Base-by-base conservation (phyloP, 805 yeast species). In the Maudiozyma saulgeensis region DNA sequence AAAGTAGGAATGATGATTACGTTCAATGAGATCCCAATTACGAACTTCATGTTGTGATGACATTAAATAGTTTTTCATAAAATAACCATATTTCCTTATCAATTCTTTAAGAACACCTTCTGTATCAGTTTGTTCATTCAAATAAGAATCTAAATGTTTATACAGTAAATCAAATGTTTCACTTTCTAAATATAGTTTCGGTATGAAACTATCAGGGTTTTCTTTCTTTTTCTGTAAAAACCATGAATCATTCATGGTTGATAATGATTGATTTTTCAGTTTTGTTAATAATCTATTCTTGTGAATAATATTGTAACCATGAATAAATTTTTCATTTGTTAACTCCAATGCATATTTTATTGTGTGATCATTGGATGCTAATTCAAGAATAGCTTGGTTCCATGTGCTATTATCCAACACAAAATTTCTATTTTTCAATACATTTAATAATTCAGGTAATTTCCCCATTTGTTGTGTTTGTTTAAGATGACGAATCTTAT, bases 261-360 rank as follows among this genome's bases (percentile, higher is more conserved):
- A 51, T 40, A 47, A 32, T 1, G 46, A 26, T 26, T 54, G 53
- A 16, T 47, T 41, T 4, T 56, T 47, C 9, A 46, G 19, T 43
- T 51, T 57, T 31, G 48, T 54, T 18, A 59, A 49, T 23, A 53
- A 50, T 49, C 67, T 58, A 26, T 47, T 51, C 44, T 61, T 64
- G 48, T 60, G 66, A 28, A 51, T 66, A 55, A 58, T 53, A 37
- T 61, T 64, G 43, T 53, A 64, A 6, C 75, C 75, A 50, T 70
- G 70, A 45, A 71, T 65, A n/a, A 71, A 52, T 32, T 55, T 63
- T 7, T 54, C 54, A 46, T 71, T 66, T 19, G 63, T 58, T 12
- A 65, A 47, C 7, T 52, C 51, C 47, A 70, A 31, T 2, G 67
- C 72, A 21, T 51, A 41, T 18, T 61, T 59, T 16, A 71, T 56